A percentile compares a stretch with the other conserved stretches of the same genome.
Conservation (phyloP, 2,329 filamentous ascomycete genomes). For the Pseudogymnoascus sp. region DNA sequence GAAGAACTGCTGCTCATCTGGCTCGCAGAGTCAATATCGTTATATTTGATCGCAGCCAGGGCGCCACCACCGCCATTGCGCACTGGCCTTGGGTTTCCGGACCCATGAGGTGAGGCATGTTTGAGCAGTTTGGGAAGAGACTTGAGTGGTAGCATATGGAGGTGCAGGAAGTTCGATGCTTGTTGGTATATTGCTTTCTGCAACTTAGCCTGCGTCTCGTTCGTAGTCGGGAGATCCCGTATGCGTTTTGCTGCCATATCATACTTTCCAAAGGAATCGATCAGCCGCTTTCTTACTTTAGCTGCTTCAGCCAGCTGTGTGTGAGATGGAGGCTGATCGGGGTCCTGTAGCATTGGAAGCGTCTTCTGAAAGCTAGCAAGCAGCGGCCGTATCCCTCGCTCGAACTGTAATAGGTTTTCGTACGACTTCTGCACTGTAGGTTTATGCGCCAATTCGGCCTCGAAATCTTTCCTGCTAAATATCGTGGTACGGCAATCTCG, state of each 20-base stretch:
- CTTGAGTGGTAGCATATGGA: conserved; percentile 68
- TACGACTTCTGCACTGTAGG: conserved; percentile 58
- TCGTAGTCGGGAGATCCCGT: conserved; percentile 57
- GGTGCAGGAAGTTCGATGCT: conserved; percentile 59
- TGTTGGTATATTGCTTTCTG: conserved; percentile 64
- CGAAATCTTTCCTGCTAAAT: conserved; percentile 61
- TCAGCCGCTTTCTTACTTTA: conserved; percentile 62
- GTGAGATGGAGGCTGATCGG: conserved; percentile 40
- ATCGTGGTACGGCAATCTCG: conserved; percentile 71
- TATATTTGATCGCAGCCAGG: conserved; percentile 52
- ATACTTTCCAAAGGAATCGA: conserved; percentile 65
- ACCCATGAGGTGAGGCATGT: conserved; percentile 48
- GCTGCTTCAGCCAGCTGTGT: conserved; percentile 58
- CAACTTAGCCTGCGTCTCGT: conserved; percentile 52
- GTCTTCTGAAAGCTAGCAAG: conserved; percentile 63
- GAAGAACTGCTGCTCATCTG: conserved; percentile 47
- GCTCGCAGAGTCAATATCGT: conserved; percentile 40
- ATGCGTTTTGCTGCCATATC: conserved; percentile 61
- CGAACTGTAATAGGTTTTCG: conserved; percentile 61
- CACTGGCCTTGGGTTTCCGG: conserved; percentile 23
- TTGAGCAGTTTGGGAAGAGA: conserved; percentile 51
- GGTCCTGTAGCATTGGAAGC: conserved; percentile 55
- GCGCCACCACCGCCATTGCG: conserved; percentile 27
- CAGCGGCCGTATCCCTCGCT: conserved; percentile 60
- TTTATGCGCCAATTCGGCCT: conserved; percentile 46